These are phyloP conservation scores for Rhodotorula taiwanensis DNA, from an alignment of 768 basidiomycete species.

Conservation along the genomic window DNA sequence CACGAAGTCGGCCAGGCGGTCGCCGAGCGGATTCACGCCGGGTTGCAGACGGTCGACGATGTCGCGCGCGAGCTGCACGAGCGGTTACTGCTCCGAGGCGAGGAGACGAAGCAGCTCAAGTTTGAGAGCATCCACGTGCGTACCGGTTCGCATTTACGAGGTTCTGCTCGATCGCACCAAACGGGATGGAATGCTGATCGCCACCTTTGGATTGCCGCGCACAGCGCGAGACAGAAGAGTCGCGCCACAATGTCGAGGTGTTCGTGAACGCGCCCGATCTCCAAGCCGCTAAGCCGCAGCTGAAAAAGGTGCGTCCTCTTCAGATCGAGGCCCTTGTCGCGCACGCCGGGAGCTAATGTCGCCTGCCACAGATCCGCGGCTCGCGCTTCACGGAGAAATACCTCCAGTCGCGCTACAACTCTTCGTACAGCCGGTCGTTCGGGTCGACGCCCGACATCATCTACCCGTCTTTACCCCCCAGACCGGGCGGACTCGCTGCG, in stretches of 20 bases:
- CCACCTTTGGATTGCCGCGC: neutral
- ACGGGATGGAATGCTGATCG: neutral
- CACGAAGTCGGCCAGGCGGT: constrained; percentile 90
- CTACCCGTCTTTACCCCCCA: constrained; percentile 25
- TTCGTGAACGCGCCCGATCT: constrained; percentile 64
- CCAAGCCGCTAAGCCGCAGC: constrained; percentile 63
- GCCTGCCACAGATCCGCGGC: constrained; percentile 64
- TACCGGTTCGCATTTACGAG: neutral
- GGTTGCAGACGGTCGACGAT: constrained; percentile 92
- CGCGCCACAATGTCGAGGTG: constrained; percentile 78
- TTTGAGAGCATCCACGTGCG: constrained; percentile 81
- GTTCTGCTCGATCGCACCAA: neutral
- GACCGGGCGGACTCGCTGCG: constrained; percentile 18
- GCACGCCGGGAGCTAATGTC: neutral
- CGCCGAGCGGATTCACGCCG: constrained; percentile 80
- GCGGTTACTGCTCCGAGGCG: constrained; percentile 78
- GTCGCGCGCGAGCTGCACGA: constrained; percentile 92
- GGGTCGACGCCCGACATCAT: constrained; percentile 36
- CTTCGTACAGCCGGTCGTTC: constrained; percentile 42
- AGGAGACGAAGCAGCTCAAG: constrained; percentile 92
- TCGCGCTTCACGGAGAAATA: constrained; percentile 97
- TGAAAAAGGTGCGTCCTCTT: constrained; percentile 61
- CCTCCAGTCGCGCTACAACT: constrained; percentile 54
- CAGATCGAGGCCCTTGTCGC: neutral
- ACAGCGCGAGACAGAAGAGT: constrained; percentile 70